Conservation (phyloP, 306 rosid species). For the Astragalus membranaceus region DNA sequence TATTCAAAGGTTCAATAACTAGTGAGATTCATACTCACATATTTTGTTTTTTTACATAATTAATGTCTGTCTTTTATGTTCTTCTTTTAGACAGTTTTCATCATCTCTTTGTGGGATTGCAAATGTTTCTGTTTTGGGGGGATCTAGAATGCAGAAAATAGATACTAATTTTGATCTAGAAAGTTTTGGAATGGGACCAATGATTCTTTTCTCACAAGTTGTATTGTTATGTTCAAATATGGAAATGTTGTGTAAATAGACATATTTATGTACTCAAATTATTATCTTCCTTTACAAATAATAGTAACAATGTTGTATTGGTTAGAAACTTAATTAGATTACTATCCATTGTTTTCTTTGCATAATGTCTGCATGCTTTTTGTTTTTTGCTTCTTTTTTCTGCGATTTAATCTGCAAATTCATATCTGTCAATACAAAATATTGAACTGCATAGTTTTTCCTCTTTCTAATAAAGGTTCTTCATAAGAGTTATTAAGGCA, state of each 20-base stretch:
- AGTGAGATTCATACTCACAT: neutral
- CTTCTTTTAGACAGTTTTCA: neutral
- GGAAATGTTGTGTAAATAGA: neutral
- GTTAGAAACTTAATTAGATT: too few species aligned
- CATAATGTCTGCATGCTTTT: too few species aligned
- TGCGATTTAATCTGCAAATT: too few species aligned
- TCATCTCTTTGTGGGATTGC: neutral
- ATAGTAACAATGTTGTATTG: too few species aligned
- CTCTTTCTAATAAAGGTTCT: too few species aligned
- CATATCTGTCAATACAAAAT: too few species aligned
- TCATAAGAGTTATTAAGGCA: neutral
- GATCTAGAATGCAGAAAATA: neutral
- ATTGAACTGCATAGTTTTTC: too few species aligned
- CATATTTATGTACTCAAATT: too few species aligned
- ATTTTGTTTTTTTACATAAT: neutral
- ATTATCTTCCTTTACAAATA: too few species aligned
- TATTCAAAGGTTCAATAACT: constrained; percentile 17
- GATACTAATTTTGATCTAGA: neutral
- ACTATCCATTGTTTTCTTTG: neutral
- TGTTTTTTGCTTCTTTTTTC: too few species aligned
- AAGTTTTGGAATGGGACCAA: neutral
- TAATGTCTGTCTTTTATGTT: neutral
- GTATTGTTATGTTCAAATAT: neutral
- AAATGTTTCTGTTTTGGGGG: neutral
- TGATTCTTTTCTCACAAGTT: constrained; percentile 2